These are phyloP conservation scores for Phytomonas francai DNA, from an alignment of 208 protist genomes.

Conservation along the genomic window DNA sequence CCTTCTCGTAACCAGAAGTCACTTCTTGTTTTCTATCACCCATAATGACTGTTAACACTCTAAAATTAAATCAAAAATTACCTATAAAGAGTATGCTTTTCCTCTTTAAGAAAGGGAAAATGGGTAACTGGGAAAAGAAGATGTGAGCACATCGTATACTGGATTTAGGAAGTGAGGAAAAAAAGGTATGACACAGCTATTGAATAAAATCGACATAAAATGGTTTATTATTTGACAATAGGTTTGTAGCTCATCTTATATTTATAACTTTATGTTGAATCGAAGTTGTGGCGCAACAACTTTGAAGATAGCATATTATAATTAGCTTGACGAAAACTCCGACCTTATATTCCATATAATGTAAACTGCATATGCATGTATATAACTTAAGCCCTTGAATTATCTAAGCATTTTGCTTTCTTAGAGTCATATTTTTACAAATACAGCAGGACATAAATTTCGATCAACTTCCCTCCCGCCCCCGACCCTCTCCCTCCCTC, in stretches of 20 bases:
- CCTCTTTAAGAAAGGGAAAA: not conserved
- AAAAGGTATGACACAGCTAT: constrained; percentile 17
- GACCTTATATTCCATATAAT: not conserved
- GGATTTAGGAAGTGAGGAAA: constrained; percentile 17
- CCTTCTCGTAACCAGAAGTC: not conserved
- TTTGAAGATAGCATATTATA: not conserved
- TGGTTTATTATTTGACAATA: not conserved
- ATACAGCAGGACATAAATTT: not conserved
- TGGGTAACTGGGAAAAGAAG: not conserved
- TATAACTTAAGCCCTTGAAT: not conserved
- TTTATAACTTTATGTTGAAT: not conserved
- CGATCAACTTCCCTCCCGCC: not conserved
- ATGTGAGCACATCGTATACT: constrained; percentile 4
- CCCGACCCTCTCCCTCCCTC: too few relatives aligned
- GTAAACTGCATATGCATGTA: not conserved
- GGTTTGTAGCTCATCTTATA: not conserved
- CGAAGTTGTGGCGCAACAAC: not conserved
- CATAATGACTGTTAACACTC: not conserved
- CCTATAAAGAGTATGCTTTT: constrained; percentile 5
- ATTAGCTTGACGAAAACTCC: not conserved
- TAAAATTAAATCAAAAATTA: constrained; percentile 13
- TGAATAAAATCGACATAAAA: not conserved
- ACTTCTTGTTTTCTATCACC: not conserved
- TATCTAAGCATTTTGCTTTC: not conserved
- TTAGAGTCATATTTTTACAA: not conserved